Evolutionary conservation across 495 filamentous ascomycete genomes (phyloP), one percentile per base, ranked within the genome.

Genomic region (Penicillium robsamsonii): DNA sequence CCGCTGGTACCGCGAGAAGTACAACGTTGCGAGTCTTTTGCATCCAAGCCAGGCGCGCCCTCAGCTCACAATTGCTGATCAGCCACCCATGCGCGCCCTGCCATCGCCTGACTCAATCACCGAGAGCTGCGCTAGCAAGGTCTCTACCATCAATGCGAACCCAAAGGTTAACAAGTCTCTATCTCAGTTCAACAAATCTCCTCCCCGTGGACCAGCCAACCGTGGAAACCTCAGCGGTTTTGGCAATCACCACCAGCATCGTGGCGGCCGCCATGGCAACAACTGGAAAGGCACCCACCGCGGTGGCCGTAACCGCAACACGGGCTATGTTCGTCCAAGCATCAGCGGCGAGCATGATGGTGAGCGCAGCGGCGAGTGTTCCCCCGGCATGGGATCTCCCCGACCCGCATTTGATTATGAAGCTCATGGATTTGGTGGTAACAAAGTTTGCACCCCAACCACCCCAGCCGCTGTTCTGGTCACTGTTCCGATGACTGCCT

Each of bases 1-100:
- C 29, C 64, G 67, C 11, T 88, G 84, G 85, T 85, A 75, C 58
- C 70, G 72, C 44, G 79, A 84, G 31, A 73, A 75, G 66, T 62
- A 69, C 54, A 55, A 56, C 10, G 54, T 81, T 0, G 25, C 65
- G 0, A 76, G 72, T 48, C 53, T 75, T 1, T n/a, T 68, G 4
- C 55, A 56, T 17, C 57, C 49, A 18, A 61, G 62, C 24, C 51
- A 60, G 27, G 41, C 40, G n/a, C 64, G 61, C 30, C 31, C 53
- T 44, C 61, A 57, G n/a, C 11, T 20, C 11, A 17, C 22, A 47
- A 57, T 27, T 59, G 48, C 37, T 5, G 60, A 71, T 11, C 55
- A 59, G 10, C 43, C 42, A 3, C 1, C 55, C 2, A 40, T 61
- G 37, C 62, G 56, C 45, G 46, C 64, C 2, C 63, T 70, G 10